Evolutionary conservation across 176 grass and related monocot genomes (phyloP), one percentile per base, ranked within the genome.

Genomic region (Avena insularis): DNA sequence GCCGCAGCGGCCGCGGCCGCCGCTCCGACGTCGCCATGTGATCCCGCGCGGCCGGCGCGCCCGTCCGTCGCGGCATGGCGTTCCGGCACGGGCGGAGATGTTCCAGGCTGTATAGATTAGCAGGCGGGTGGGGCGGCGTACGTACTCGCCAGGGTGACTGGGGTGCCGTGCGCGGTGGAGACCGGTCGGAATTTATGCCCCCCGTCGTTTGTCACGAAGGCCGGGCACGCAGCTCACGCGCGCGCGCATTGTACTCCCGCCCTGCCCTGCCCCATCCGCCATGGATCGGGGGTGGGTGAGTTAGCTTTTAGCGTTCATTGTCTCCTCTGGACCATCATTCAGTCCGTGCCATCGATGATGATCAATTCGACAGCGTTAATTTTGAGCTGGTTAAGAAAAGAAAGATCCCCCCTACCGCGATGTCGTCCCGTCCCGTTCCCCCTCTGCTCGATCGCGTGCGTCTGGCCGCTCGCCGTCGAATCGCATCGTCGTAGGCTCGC

Each of bases 21-120:
- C 90, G 86, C 51, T 53, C 85, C 79, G 84, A 90, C 82, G 77
- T 71, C 61, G 62, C n/a, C 8, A 81, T 85, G 80, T 90, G 89
- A 90, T 47, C 84, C 25, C 76, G 20, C 13, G 12, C 19, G n/a
- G n/a, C 25, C 40, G 45, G 54, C 51, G 5, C 35, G 21, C 25
- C 15, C 15, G 7, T 6, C 25, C 61, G 61, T 31, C 21, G 49
- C 8, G 12, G 43, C 78, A 15, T n/a, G 20, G 19, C 53, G 9
- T 59, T 35, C 33, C 33, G 8, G 23, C 62, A 16, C 81, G 33
- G 6, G 63, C 45, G 63, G 59, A 19, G 33, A 36, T 40, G 20
- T 55, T 25, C 16, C 36, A 15, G 51, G 79, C 5, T 75, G 82
- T 86, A 59, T 49, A 60, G 60, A 6, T 43, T 43, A 43, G 40